These are phyloP conservation scores for Oryza meyeriana DNA, from an alignment of 176 grass and related monocot species.

Conservation along the genomic window DNA sequence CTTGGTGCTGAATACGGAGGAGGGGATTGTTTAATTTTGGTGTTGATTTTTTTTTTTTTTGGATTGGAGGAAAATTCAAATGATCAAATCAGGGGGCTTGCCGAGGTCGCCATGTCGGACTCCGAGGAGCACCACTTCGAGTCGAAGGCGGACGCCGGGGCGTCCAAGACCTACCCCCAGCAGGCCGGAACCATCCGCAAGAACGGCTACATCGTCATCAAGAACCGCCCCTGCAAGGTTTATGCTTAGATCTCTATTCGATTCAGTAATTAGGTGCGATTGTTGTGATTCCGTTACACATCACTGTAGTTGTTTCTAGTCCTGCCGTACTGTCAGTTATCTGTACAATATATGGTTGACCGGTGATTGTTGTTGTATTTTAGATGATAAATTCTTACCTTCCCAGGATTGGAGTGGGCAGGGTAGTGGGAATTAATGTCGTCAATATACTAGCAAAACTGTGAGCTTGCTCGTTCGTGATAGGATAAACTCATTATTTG, in stretches of 20 bases:
- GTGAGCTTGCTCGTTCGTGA: neutral
- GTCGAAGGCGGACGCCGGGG: slow-evolving; percentile 86
- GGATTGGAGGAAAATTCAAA: too few species aligned
- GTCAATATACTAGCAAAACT: neutral
- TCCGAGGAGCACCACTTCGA: slow-evolving; percentile 92
- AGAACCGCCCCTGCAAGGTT: slow-evolving; percentile 93
- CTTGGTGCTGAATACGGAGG: neutral
- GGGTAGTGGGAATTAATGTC: neutral
- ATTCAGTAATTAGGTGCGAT: neutral
- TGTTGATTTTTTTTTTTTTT: neutral
- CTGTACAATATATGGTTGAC: neutral
- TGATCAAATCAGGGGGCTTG: neutral
- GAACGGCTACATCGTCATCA: slow-evolving; percentile 86
- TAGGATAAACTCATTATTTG: neutral
- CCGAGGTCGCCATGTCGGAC: slow-evolving; percentile 61
- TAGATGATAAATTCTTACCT: neutral
- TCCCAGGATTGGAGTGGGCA: neutral
- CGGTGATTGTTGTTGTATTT: neutral
- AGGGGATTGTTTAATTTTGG: neutral
- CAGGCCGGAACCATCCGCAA: slow-evolving; percentile 95
- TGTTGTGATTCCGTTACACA: neutral
- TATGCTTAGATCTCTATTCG: neutral
- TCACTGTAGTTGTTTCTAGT: neutral
- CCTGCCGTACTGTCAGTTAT: neutral
- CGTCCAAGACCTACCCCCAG: slow-evolving; percentile 95